A percentile compares a stretch with the other conserved stretches of the same genome.
Evolutionary conservation across 2,329 filamentous ascomycete species (phyloP).

Genomic region (Talaromyces sp.): DNA sequence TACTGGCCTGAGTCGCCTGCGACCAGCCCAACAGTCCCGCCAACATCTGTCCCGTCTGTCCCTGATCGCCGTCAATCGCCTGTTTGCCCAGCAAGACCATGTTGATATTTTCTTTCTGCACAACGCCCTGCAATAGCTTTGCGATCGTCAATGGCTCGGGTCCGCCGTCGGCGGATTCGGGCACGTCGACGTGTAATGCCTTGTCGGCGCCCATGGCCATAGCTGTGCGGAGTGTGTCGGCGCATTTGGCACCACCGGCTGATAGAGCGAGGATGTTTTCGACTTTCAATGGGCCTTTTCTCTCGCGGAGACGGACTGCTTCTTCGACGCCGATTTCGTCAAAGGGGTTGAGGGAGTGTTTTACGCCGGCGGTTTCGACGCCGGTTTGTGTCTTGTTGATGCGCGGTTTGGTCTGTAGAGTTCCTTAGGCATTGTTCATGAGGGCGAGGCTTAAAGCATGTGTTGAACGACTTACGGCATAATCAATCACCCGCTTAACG

Average conservation of each 20-base stretch:
- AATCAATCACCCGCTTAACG: conserved; percentile 83
- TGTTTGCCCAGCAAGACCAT: conserved; percentile 94
- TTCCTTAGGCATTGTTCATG: not conserved
- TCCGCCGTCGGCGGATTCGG: conserved; percentile 63
- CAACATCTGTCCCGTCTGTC: conserved; percentile 97
- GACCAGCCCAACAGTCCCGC: conserved; percentile 88
- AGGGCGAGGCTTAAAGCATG: conserved; percentile 4
- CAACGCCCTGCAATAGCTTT: conserved; percentile 79
- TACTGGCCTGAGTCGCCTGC: conserved; percentile 90
- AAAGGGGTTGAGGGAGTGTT: conserved; percentile 98
- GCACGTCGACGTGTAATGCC: conserved; percentile 78
- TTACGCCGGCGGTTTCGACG: conserved; percentile 88
- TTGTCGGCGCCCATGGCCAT: conserved; percentile 99
- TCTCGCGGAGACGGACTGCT: conserved; percentile 89
- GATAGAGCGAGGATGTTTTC: conserved; percentile 89
- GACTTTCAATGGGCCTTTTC: conserved; percentile 73
- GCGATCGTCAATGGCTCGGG: conserved; percentile 90
- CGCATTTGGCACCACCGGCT: conserved; percentile 81
- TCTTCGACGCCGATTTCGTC: conserved; percentile 98
- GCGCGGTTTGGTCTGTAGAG: conserved; percentile 63
- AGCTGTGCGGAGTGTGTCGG: conserved; percentile 87
- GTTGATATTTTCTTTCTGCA: conserved; percentile 82
- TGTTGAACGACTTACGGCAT: conserved; percentile 61
- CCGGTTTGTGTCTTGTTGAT: conserved; percentile 74
- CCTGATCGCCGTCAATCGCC: conserved; percentile 94